These are phyloP conservation scores for Avena insularis DNA, from an alignment of 176 grass and related monocot species.

Conservation along the genomic window DNA sequence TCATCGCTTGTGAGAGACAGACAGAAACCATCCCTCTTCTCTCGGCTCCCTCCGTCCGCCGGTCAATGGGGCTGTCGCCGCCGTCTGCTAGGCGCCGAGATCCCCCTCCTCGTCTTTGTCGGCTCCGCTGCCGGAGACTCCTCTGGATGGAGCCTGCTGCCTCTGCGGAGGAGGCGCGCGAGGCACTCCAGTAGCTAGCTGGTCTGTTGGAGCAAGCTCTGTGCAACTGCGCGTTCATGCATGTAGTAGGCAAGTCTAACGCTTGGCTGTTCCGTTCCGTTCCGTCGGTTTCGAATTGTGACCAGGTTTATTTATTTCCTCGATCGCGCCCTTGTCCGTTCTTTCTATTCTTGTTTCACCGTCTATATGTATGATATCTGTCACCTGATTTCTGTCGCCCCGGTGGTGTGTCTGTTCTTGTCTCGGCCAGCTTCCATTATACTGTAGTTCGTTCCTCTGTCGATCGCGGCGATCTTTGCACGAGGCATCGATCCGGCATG, in stretches of 20 bases:
- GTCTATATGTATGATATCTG: too few species aligned
- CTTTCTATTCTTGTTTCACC: too few species aligned
- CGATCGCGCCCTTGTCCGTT: too few species aligned
- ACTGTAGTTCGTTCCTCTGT: too few species aligned
- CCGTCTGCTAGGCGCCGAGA: constrained; percentile 10
- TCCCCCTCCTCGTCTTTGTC: neutral
- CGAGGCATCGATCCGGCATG: too few species aligned
- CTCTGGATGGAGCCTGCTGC: neutral
- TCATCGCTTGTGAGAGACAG: constrained; percentile 38
- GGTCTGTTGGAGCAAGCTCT: constrained; percentile 29
- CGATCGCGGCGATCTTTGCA: too few species aligned
- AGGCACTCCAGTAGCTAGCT: too few species aligned
- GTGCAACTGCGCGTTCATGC: neutral
- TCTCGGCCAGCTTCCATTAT: too few species aligned
- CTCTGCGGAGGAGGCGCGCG: neutral
- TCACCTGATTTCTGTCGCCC: too few species aligned
- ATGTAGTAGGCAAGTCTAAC: constrained; percentile 75
- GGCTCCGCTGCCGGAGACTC: neutral
- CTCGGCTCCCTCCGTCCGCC: neutral
- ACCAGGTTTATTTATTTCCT: neutral
- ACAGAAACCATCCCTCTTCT: neutral
- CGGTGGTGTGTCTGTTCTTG: too few species aligned
- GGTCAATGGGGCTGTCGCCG: neutral
- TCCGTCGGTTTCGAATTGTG: neutral
- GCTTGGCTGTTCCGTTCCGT: constrained; percentile 54